Evolutionary conservation across 768 basidiomycete species (phyloP).

Genomic region (Boletus vinaceobasis): DNA sequence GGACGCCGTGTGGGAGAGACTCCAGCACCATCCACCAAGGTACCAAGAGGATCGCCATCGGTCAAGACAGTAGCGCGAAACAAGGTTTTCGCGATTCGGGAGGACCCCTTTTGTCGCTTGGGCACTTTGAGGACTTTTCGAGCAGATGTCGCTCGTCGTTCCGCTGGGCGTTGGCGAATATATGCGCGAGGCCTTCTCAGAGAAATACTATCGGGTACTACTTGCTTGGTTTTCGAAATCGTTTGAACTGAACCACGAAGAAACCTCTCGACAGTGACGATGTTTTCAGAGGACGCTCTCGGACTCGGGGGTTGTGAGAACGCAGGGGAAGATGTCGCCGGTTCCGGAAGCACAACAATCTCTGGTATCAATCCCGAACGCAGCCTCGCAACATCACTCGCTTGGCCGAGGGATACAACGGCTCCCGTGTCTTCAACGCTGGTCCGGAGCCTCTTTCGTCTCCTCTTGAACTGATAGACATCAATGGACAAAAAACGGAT

Average conservation of each 20-base stretch:
- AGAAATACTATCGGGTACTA: not conserved
- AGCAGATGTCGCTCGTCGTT: not conserved
- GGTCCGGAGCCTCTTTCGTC: conserved; percentile 19
- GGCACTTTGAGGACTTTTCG: not conserved
- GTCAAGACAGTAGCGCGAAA: conserved; percentile 28
- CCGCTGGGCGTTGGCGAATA: conserved; percentile 1
- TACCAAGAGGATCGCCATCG: conserved; percentile 22
- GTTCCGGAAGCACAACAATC: conserved; percentile 16
- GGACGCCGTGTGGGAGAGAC: conserved; percentile 19
- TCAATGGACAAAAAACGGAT: not conserved
- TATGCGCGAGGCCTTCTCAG: conserved; percentile 17
- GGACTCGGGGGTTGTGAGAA: not conserved
- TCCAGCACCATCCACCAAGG: conserved; percentile 8
- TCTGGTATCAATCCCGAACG: conserved; percentile 13
- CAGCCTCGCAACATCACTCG: not conserved
- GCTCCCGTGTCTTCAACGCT: not conserved
- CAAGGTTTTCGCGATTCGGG: conserved; percentile 13
- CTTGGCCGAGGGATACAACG: not conserved
- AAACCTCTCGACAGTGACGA: conserved; percentile 28
- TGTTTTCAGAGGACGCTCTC: not conserved
- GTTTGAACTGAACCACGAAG: conserved; percentile 12
- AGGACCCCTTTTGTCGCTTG: not conserved
- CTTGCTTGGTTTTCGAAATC: not conserved
- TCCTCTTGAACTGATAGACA: conserved; percentile 24
- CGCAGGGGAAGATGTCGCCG: not conserved